Evolutionary conservation across 805 yeast species (phyloP).

Genomic region (Ogataea henricii): DNA sequence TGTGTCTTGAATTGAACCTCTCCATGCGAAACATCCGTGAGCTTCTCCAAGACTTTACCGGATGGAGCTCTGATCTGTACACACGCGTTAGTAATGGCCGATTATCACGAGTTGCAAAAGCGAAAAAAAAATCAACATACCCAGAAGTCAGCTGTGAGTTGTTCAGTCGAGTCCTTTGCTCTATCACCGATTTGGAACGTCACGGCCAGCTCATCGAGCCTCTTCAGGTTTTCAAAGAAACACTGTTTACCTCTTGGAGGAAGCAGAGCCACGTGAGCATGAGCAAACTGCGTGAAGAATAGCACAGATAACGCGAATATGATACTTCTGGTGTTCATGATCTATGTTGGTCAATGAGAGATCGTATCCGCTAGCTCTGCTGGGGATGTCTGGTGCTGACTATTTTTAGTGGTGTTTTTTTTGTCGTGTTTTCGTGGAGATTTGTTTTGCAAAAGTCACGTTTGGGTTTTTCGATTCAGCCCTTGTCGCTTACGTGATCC

Average conservation of each 20-base stretch:
- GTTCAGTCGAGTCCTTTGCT: slow-evolving; percentile 68
- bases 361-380: neutral
- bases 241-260: slow-evolving; percentile 87
- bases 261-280: slow-evolving; percentile 79
- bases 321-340: slow-evolving; percentile 7
- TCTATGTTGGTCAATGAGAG: neutral
- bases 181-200: slow-evolving; percentile 94
- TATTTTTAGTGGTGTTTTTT: slow-evolving; percentile 2
- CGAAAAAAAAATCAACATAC: slow-evolving; percentile 26
- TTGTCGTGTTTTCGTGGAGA: neutral
- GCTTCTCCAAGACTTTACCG: slow-evolving; percentile 52
- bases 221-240: slow-evolving; percentile 79
- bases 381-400: neutral
- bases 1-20: slow-evolving; percentile 70
- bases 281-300: slow-evolving; percentile 18
- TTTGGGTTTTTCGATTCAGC: neutral
- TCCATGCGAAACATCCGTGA: slow-evolving; percentile 72
- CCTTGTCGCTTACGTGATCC: slow-evolving; percentile 3
- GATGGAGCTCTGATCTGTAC: slow-evolving; percentile 34
- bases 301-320: slow-evolving; percentile 14
- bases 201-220: slow-evolving; percentile 83
- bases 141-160: slow-evolving; percentile 68
- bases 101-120: neutral
- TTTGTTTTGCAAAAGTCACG: neutral
- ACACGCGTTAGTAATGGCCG: slow-evolving; percentile 1